Evolutionary conservation across 129 eudicot genomes (phyloP), one percentile per base, ranked within the genome.

Genomic region (Tanacetum coccineum): DNA sequence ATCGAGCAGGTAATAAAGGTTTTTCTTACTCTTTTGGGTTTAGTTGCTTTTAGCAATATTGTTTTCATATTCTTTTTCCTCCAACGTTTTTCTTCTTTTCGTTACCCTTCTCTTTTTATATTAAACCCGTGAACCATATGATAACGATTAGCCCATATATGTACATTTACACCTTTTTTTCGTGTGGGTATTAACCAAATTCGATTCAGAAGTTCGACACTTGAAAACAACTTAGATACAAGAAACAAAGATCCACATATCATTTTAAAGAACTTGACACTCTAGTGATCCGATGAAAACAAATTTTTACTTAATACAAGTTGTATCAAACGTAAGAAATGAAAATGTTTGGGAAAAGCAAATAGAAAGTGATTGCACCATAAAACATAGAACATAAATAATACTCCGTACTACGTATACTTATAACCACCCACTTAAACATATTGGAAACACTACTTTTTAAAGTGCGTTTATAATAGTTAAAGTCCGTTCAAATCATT

Each of bases 21-120:
- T 2, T 68, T 68, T 55, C 73, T 70, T 70, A 57, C 66, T 26
- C 44, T 49, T 4, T 49, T 66, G 22, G 59, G 47, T 66, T 49
- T 49, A 10, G n/a, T 49, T 66, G 71, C 17, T n/a, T 48, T 66
- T 45, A 11, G 57, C 70, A 45, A 21, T 40, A 19, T 6, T 20
- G 10, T 48, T 26, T 65, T 65, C 18, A 13, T 44, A 9, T 17
- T 42, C 12, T 46, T n/a, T 63, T 51, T 30, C n/a, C n/a, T 21
- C 14, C 6, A 62, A 52, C 52, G 61, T 13, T 49, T 62, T 47
- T 21, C 61, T 50, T 36, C 62, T 51, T 50, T 28, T 4, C 25
- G 10, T 44, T 70, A 8, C 6, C 76, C 60, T 59, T 48, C 9
- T 47, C 36, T 48, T 30, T 56, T 21, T 21, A 4, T 40, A n/a